These are phyloP conservation scores for Coix lacrymajobi DNA, from an alignment of 176 grass and related monocot species.

Conservation along the genomic window DNA sequence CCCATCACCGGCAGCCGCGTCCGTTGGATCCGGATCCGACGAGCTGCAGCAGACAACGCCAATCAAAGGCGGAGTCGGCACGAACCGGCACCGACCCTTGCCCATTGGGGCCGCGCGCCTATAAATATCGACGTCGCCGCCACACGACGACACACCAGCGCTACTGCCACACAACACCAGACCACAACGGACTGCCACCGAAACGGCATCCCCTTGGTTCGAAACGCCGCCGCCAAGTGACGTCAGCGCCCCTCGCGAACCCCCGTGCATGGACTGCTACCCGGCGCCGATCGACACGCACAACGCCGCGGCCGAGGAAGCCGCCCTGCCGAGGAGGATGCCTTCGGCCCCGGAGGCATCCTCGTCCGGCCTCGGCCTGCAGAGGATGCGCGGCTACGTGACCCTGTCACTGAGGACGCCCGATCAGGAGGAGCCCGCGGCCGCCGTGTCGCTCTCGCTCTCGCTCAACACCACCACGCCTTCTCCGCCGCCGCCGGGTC, in stretches of 20 bases:
- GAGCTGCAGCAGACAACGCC: background rate
- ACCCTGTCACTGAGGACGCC: background rate
- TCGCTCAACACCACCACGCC: background rate
- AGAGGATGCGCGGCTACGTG: conserved; percentile 1
- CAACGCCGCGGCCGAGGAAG: background rate
- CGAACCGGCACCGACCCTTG: background rate
- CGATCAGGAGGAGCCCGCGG: background rate
- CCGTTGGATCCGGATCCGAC: background rate
- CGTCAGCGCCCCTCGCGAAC: background rate
- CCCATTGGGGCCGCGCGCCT: background rate
- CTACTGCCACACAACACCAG: background rate
- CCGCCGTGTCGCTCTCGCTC: background rate
- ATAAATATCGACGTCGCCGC: background rate
- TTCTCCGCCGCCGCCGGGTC: background rate
- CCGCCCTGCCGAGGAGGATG: background rate
- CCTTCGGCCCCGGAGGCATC: background rate
- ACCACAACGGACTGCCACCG: background rate
- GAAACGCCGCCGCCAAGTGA: background rate
- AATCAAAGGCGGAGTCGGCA: background rate
- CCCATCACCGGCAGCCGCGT: background rate
- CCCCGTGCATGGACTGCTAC: background rate
- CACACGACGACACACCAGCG: background rate
- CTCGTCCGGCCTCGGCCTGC: background rate
- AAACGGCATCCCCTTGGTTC: background rate
- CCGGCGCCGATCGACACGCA: background rate